phyloP scores from a whole-genome alignment of 257 asterid species.

The Rehmannia glutinosa region DNA sequence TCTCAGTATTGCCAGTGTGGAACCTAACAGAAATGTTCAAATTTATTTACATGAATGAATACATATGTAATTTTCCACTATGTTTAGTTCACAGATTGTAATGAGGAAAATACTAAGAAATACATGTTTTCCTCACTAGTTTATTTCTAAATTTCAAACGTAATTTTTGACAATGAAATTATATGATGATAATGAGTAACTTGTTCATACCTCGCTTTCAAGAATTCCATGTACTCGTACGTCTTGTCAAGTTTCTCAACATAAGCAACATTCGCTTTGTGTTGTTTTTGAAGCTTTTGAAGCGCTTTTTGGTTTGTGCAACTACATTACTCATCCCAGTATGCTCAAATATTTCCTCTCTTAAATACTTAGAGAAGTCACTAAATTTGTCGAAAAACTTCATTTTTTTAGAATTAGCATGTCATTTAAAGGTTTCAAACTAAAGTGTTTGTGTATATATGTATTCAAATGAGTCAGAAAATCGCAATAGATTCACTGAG shows the following conservation, averaged over 20 bases:
- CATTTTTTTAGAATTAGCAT: not conserved
- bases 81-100: too few relatives aligned
- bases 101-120: too few relatives aligned
- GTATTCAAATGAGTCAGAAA: not conserved
- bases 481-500: not conserved
- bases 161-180: too few relatives aligned
- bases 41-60: too few relatives aligned
- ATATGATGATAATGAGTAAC: too few relatives aligned
- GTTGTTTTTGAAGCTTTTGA: not conserved
- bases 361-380: conserved; percentile 1
- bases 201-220: not conserved
- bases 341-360: not conserved
- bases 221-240: not conserved
- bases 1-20: conserved; percentile 20
- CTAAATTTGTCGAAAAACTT: not conserved
- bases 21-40: conserved; percentile 17
- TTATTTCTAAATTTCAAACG: too few relatives aligned
- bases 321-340: too few relatives aligned
- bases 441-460: not conserved
- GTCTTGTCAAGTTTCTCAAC: not conserved
- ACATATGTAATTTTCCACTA: too few relatives aligned
- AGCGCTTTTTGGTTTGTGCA: not conserved
- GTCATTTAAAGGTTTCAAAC: not conserved
- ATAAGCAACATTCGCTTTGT: not conserved
- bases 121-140: too few relatives aligned